Evolutionary conservation across 345 rosid species (phyloP).

Genomic region (Corymbia maculata): DNA sequence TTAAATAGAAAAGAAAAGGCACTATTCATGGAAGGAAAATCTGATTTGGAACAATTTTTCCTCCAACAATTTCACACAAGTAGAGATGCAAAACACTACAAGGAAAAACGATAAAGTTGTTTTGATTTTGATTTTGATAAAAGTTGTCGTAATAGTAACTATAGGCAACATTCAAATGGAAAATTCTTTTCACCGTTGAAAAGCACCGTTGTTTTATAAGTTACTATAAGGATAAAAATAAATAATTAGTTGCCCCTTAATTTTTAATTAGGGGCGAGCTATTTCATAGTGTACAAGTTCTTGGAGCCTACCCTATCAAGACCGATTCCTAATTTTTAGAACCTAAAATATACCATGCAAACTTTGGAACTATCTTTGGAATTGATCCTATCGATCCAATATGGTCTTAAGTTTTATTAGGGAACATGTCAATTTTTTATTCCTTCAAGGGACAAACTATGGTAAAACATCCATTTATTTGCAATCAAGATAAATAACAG

Average conservation of each 20-base stretch:
- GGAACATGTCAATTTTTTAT: neutral
- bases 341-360: rapidly evolving
- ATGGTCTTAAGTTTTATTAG: rapidly evolving
- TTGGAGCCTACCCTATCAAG: rapidly evolving
- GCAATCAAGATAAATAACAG: neutral
- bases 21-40: neutral
- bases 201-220: neutral
- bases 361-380: neutral
- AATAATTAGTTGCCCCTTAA: neutral
- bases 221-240: neutral
- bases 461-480: neutral
- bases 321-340: neutral
- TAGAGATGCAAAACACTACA: neutral
- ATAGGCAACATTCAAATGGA: neutral
- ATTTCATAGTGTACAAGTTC: no score
- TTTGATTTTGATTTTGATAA: neutral
- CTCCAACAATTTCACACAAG: neutral
- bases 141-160: neutral
- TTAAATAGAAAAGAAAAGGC: neutral
- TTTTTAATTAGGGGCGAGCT: neutral
- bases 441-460: neutral
- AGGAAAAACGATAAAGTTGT: neutral
- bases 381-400: rapidly evolving
- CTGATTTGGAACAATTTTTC: neutral
- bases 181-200: no score